Conservation (phyloP, 306 rosid species). For the Calophaca sinica region DNA sequence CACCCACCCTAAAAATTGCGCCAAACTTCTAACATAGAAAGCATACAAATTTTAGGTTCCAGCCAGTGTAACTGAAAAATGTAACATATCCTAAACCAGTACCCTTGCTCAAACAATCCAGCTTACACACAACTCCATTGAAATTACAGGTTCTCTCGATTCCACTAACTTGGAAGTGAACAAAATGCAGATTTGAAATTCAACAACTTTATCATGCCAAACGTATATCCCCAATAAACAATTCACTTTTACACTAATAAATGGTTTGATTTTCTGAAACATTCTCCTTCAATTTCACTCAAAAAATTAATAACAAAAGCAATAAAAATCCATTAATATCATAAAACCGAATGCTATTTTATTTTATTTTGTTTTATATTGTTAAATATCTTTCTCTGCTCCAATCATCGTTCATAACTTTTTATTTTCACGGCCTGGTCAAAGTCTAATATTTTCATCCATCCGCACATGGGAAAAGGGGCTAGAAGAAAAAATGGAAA, state of each 20-base stretch:
- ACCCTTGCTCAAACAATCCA: not conserved
- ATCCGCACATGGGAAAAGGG: not conserved
- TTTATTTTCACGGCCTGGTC: slow-evolving; percentile 2
- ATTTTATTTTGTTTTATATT: not conserved
- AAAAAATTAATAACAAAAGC: not conserved
- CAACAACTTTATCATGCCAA: slow-evolving; percentile 26
- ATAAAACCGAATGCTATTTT: not conserved
- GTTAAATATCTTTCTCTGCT: not conserved
- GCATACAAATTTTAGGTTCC: not conserved
- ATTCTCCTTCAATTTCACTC: not conserved
- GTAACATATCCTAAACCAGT: slow-evolving; percentile 22
- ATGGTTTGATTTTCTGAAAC: not conserved
- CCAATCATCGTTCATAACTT: not conserved
- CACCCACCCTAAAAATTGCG: not conserved
- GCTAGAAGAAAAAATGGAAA: not conserved
- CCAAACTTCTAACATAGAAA: slow-evolving; percentile 2
- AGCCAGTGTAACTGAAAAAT: not conserved
- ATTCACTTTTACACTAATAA: not conserved
- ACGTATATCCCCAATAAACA: not conserved
- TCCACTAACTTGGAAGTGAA: not conserved
- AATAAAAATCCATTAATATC: slow-evolving; percentile 1
- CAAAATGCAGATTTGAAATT: slow-evolving; percentile 18
- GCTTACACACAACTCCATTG: not conserved
- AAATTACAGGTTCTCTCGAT: slow-evolving; percentile 24
- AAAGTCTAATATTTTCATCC: not conserved